These are phyloP conservation scores for Chlamydomonas asymmetrica DNA, from an alignment of 139 green algal species.

Conservation along the genomic window DNA sequence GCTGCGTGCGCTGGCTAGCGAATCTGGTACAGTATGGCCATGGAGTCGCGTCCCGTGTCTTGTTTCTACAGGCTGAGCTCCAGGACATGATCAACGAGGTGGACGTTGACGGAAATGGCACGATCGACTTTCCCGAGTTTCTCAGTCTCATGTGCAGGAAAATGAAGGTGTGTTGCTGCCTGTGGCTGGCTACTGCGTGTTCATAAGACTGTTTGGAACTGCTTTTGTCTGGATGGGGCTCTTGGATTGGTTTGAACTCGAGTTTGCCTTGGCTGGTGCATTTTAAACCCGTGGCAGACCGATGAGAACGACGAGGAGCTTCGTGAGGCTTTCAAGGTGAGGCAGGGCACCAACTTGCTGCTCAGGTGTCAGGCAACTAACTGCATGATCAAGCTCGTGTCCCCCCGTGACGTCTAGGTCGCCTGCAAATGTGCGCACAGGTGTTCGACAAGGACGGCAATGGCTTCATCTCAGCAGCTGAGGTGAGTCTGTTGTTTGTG, in stretches of 20 bases:
- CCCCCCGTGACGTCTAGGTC: too few relatives aligned
- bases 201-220: too few relatives aligned
- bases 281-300: constrained; percentile 62
- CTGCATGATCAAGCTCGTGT: too few relatives aligned
- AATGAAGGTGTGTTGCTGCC: constrained; percentile 95
- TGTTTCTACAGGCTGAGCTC: constrained; percentile 97
- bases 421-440: too few relatives aligned
- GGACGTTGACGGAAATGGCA: constrained; percentile 97
- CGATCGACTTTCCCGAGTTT: constrained; percentile 99
- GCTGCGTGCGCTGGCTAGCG: too few relatives aligned
- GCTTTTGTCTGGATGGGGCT: too few relatives aligned
- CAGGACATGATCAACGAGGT: constrained; percentile 99
- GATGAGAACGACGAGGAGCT: constrained; percentile 99
- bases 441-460: constrained; percentile 99
- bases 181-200: not conserved
- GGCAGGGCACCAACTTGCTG: too few relatives aligned
- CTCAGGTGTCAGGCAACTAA: too few relatives aligned
- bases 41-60: too few relatives aligned
- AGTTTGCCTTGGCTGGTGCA: too few relatives aligned
- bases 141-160: constrained; percentile 97
- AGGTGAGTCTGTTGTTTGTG: constrained; percentile 77
- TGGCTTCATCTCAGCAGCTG: constrained; percentile 96
- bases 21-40: too few relatives aligned
- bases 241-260: too few relatives aligned
- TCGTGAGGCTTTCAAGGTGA: constrained; percentile 98